A percentile compares a stretch with the other conserved stretches of the same genome.
Conservation (phyloP, 345 rosid species). For the Bruguiera parviflora region DNA sequence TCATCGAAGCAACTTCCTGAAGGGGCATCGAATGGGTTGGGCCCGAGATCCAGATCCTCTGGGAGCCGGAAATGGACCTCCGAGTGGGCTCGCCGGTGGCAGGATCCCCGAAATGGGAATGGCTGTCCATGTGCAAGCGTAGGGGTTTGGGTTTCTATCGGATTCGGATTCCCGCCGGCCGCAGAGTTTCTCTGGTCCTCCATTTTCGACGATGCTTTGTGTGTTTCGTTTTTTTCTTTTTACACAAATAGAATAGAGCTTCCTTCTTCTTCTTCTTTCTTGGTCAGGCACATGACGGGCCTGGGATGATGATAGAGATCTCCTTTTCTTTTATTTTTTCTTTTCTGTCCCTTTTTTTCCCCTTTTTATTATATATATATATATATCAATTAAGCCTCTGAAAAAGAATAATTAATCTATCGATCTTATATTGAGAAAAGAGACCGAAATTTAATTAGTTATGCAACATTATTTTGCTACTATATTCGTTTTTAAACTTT, state of each 20-base stretch:
- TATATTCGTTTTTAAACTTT: too few relatives aligned
- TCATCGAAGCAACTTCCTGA: constrained; percentile 20
- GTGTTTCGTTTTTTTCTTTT: neutral
- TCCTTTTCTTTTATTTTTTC: neutral
- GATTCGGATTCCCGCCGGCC: neutral
- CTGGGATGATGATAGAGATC: neutral
- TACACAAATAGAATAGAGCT: neutral
- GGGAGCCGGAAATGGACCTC: constrained; percentile 25
- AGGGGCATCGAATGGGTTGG: constrained; percentile 10
- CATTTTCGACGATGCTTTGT: constrained; percentile 23
- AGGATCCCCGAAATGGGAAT: constrained; percentile 24
- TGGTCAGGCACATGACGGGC: neutral
- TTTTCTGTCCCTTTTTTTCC: neutral
- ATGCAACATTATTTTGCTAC: too few relatives aligned
- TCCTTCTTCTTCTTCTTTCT: neutral
- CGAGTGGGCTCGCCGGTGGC: constrained; percentile 27
- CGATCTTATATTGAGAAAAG: too few relatives aligned
- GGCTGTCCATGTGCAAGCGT: constrained; percentile 11
- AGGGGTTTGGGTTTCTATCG: constrained; percentile 10
- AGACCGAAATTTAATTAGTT: too few relatives aligned
- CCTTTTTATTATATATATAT: neutral
- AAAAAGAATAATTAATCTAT: too few relatives aligned
- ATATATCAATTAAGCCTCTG: neutral
- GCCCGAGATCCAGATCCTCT: constrained; percentile 24
- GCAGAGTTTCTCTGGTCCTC: constrained; percentile 31